Evolutionary conservation across 495 filamentous ascomycete species (phyloP).

Genomic region (Aspergillus saccharolyticus): DNA sequence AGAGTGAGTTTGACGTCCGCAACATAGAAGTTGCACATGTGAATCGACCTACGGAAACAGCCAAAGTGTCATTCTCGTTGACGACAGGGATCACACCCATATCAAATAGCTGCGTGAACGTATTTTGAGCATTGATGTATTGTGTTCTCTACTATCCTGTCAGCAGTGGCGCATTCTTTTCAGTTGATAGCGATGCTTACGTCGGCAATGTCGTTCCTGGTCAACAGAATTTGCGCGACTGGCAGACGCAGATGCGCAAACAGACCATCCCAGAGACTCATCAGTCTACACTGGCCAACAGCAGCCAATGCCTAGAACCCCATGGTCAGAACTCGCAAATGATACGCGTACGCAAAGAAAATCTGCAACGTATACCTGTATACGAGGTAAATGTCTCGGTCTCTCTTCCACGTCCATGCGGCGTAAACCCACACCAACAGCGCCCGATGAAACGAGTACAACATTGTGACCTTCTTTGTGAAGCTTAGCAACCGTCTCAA

Average conservation of each 20-base stretch:
- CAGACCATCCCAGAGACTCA: conserved; percentile 90
- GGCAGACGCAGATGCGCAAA: conserved; percentile 84
- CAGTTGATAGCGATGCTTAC: conserved; percentile 41
- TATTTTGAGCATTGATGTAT: conserved; percentile 95
- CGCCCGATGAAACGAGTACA: conserved; percentile 91
- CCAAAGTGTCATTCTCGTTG: conserved; percentile 96
- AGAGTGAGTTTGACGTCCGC: background rate
- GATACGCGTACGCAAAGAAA: background rate
- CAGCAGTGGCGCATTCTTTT: conserved; percentile 1
- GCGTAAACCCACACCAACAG: conserved; percentile 86
- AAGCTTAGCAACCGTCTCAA: conserved; percentile 82
- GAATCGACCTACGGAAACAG: conserved; percentile 60
- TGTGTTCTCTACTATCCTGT: conserved; percentile 62
- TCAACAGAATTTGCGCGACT: conserved; percentile 89
- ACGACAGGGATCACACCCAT: conserved; percentile 99
- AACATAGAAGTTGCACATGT: background rate
- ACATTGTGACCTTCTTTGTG: conserved; percentile 89
- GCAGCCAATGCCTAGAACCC: conserved; percentile 76
- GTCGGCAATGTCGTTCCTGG: conserved; percentile 96
- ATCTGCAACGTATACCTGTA: conserved; percentile 56
- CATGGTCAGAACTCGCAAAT: conserved; percentile 4
- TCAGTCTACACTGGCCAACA: conserved; percentile 91
- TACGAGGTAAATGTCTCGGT: conserved; percentile 79
- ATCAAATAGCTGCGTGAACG: conserved; percentile 77
- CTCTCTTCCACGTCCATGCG: conserved; percentile 86